A percentile compares a stretch with the other conserved stretches of the same genome.
These are phyloP conservation scores for Phytopythium mirpurense DNA, from an alignment of 352 stramenopile genomes.

Conservation along the genomic window DNA sequence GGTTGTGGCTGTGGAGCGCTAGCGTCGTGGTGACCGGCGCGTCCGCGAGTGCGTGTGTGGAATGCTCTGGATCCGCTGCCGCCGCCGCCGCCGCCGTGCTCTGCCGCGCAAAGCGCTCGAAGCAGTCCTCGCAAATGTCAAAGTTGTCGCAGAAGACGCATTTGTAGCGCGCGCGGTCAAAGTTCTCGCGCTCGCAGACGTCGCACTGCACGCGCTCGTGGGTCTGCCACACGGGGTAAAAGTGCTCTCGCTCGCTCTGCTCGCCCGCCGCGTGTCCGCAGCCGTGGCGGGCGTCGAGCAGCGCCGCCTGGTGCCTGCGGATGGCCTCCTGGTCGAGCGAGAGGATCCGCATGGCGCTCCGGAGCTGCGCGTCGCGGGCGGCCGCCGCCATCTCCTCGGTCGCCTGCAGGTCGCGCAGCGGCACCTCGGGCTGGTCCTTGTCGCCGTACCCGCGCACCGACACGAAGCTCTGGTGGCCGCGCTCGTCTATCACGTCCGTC, in stretches of 20 bases:
- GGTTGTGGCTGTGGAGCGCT: too few species aligned
- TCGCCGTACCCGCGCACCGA: slow-evolving; percentile 22
- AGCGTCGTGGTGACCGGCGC: neutral
- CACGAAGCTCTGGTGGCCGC: slow-evolving; percentile 22
- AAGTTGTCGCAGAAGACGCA: slow-evolving; percentile 43
- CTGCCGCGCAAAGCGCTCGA: slow-evolving; percentile 22
- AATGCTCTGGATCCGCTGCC: too few species aligned
- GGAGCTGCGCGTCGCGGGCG: slow-evolving; percentile 6
- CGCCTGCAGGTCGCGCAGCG: neutral
- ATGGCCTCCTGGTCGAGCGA: slow-evolving; percentile 20
- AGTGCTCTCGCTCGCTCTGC: slow-evolving; percentile 5
- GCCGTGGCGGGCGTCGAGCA: neutral
- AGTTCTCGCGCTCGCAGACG: slow-evolving; percentile 32
- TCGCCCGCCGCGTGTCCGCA: neutral
- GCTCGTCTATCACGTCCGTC: neutral
- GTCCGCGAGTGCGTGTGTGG: neutral
- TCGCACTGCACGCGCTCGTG: slow-evolving; percentile 49
- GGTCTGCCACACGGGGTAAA: slow-evolving; percentile 24
- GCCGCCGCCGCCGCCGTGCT: slow-evolving; percentile 3
- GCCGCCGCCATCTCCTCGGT: neutral
- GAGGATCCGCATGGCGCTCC: slow-evolving; percentile 13
- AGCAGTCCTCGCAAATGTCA: slow-evolving; percentile 42
- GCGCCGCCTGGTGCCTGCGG: neutral
- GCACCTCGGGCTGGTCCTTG: slow-evolving; percentile 8
- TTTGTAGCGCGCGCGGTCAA: slow-evolving; percentile 41